Evolutionary conservation across 169 alveolate species (phyloP).

Genomic region (Plasmodium ovale): DNA sequence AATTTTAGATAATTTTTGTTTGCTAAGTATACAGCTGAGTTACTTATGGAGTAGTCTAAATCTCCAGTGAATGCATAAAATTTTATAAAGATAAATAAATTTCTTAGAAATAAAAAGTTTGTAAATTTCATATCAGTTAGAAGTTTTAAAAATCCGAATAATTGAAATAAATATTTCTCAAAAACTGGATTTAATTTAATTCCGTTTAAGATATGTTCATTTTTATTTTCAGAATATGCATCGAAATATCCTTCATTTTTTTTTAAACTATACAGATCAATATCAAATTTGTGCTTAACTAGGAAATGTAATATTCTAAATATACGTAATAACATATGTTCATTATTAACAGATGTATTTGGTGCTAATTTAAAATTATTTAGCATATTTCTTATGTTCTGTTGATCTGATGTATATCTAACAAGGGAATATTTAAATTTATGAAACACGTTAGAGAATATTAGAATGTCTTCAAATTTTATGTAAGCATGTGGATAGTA

Average conservation of each 20-base stretch:
- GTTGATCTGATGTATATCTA: slow-evolving; percentile 11
- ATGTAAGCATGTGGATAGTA: slow-evolving; percentile 26
- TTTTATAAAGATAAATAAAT: slow-evolving; percentile 44
- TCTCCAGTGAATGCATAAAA: slow-evolving; percentile 66
- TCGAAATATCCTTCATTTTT: slow-evolving; percentile 4
- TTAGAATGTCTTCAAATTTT: slow-evolving; percentile 60
- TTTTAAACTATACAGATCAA: slow-evolving; percentile 10
- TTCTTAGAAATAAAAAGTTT: slow-evolving; percentile 56
- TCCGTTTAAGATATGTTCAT: slow-evolving; percentile 14
- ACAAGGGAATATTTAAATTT: slow-evolving; percentile 41
- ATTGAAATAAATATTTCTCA: slow-evolving; percentile 37
- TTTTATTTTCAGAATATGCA: not conserved
- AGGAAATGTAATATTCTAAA: slow-evolving; percentile 9
- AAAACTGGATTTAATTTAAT: not conserved
- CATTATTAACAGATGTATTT: slow-evolving; percentile 27
- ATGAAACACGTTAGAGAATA: slow-evolving; percentile 39
- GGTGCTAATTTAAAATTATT: slow-evolving; percentile 61
- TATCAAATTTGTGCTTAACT: slow-evolving; percentile 24
- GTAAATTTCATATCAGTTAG: slow-evolving; percentile 76
- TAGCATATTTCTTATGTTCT: slow-evolving; percentile 14
- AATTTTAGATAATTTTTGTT: slow-evolving; percentile 60
- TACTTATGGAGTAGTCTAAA: slow-evolving; percentile 24
- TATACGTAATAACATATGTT: slow-evolving; percentile 9
- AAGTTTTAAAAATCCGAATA: slow-evolving; percentile 59
- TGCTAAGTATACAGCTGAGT: slow-evolving; percentile 26